Percentiles rank a stretch among this genome's conserved stretches.
Conservation (phyloP, 73 alveolate species). For the Paramecium bursaria region DNA sequence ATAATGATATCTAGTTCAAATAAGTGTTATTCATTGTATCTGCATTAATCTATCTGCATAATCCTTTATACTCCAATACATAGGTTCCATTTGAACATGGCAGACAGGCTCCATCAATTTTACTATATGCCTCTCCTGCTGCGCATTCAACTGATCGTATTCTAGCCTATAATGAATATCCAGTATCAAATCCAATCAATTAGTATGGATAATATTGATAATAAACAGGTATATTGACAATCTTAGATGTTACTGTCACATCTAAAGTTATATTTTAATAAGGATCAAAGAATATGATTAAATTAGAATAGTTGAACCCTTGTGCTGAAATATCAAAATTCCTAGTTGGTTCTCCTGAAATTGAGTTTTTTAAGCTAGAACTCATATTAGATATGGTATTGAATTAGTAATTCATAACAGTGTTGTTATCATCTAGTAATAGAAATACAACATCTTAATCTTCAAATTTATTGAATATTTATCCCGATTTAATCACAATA, state of each 20-base stretch:
- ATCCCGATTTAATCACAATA: conserved; percentile 29
- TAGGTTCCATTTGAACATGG: conserved; percentile 47
- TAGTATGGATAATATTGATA: conserved; percentile 17
- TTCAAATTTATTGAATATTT: conserved; percentile 15
- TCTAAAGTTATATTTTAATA: conserved; percentile 49
- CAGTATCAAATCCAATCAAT: conserved; percentile 38
- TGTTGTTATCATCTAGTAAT: neutral
- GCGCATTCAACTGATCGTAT: conserved; percentile 59
- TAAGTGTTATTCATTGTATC: conserved; percentile 22
- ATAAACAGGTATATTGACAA: conserved; percentile 27
- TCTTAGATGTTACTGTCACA: neutral
- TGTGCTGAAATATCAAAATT: neutral
- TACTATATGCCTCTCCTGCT: conserved; percentile 46
- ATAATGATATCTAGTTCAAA: neutral
- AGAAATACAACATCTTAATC: conserved; percentile 19
- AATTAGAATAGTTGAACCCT: conserved; percentile 33
- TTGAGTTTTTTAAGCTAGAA: neutral
- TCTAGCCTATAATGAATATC: conserved; percentile 42
- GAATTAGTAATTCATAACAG: neutral
- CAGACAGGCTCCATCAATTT: conserved; percentile 1
- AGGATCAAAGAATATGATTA: conserved; percentile 30
- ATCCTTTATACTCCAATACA: conserved; percentile 28
- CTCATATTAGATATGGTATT: neutral
- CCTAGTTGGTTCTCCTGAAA: conserved; percentile 18
- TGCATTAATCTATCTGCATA: conserved; percentile 13